Evolutionary conservation across 2,329 filamentous ascomycete species (phyloP).

Genomic region (Coniella vitis): DNA sequence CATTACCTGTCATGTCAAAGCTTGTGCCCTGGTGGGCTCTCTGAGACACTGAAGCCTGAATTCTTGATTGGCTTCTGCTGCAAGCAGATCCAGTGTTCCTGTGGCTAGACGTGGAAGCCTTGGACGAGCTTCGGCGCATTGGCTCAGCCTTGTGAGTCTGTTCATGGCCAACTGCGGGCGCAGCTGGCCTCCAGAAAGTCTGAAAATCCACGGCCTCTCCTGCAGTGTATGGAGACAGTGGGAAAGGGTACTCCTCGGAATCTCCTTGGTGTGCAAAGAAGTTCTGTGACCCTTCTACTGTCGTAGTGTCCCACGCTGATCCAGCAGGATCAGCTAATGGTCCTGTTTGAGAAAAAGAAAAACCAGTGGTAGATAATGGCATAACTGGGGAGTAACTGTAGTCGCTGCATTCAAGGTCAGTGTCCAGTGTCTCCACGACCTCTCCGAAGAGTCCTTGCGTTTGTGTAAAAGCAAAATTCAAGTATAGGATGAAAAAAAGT

Average conservation of each 20-base stretch:
- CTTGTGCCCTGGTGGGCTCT: slow-evolving; percentile 42
- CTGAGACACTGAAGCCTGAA: slow-evolving; percentile 43
- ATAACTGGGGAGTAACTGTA: slow-evolving; percentile 50
- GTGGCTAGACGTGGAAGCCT: slow-evolving; percentile 38
- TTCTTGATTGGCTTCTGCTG: slow-evolving; percentile 35
- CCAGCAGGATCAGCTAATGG: slow-evolving; percentile 45
- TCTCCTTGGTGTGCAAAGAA: slow-evolving; percentile 49
- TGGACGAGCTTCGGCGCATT: slow-evolving; percentile 39
- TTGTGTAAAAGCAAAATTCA: slow-evolving; percentile 22
- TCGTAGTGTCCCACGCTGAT: slow-evolving; percentile 46
- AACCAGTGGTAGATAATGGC: slow-evolving; percentile 44
- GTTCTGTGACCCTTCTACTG: slow-evolving; percentile 55
- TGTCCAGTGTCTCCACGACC: slow-evolving; percentile 45
- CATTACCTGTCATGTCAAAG: slow-evolving; percentile 48
- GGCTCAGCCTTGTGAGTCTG: slow-evolving; percentile 33
- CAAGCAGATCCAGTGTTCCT: slow-evolving; percentile 35
- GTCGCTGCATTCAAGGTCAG: slow-evolving; percentile 49
- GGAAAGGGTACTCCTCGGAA: slow-evolving; percentile 45
- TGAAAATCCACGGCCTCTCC: slow-evolving; percentile 40
- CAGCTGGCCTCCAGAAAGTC: slow-evolving; percentile 37
- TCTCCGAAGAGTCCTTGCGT: slow-evolving; percentile 20
- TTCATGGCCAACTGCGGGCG: slow-evolving; percentile 30
- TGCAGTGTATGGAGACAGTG: slow-evolving; percentile 48
- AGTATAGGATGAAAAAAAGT: slow-evolving; percentile 19
- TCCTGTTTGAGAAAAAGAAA: slow-evolving; percentile 55